phyloP scores from a whole-genome alignment of 257 asterid species.

The Solanum neorickii region DNA sequence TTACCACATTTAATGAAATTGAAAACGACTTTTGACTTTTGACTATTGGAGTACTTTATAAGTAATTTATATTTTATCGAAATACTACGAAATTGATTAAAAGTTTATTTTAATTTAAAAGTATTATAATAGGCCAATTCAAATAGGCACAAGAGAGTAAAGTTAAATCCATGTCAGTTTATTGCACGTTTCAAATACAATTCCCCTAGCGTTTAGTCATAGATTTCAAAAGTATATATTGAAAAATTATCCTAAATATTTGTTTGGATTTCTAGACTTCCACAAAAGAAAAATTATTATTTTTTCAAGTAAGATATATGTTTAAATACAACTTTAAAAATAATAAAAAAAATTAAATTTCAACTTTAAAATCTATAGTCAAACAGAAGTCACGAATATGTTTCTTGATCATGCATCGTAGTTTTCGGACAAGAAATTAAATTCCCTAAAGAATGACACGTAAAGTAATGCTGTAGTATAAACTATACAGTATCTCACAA shows the following conservation, averaged over 20 bases:
- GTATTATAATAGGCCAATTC: rapidly evolving
- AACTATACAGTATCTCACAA: neutral
- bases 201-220: rapidly evolving
- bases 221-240: too few species aligned
- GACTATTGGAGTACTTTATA: too few species aligned
- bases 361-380: too few species aligned
- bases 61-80: too few species aligned
- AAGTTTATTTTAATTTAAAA: too few species aligned
- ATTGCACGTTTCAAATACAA: neutral
- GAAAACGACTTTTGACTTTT: neutral
- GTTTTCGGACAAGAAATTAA: neutral
- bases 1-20: neutral
- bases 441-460: neutral
- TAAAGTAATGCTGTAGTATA: neutral
- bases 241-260: too few species aligned
- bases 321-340: too few species aligned
- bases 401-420: neutral
- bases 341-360: too few species aligned
- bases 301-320: too few species aligned
- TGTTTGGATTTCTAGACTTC: too few species aligned
- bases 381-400: neutral
- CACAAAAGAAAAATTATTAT: too few species aligned
- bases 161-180: neutral
- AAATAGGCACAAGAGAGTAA: neutral
- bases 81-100: too few species aligned